Evolutionary conservation across 148 eudicot genomes (phyloP).

Genomic region (Spergularia bocconei): DNA sequence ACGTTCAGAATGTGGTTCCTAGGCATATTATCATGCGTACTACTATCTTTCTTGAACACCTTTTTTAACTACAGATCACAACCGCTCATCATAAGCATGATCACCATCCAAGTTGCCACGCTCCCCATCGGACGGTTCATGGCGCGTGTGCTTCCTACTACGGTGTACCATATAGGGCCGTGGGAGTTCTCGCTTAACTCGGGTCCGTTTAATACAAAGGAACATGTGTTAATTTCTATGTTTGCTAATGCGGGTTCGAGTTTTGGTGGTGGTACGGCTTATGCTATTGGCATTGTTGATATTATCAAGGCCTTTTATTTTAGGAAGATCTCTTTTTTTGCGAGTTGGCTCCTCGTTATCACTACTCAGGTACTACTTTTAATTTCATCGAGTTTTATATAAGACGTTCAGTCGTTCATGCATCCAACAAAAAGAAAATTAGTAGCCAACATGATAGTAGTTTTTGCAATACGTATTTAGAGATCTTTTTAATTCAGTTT

Average conservation of each 20-base stretch:
- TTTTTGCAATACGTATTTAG: no score
- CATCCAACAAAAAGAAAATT: no score
- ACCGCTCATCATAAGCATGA: constrained; percentile 72
- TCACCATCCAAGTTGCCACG: constrained; percentile 65
- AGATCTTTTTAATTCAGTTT: no score
- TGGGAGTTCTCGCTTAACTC: constrained; percentile 61
- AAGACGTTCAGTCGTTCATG: no score
- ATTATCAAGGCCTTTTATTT: constrained; percentile 72
- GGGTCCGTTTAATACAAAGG: constrained; percentile 90
- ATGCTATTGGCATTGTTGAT: constrained; percentile 68
- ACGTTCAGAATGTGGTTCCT: constrained; percentile 92
- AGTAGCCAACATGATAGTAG: no score
- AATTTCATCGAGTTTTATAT: no score
- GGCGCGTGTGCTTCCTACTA: constrained; percentile 46
- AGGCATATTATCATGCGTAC: constrained; percentile 57
- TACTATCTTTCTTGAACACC: constrained; percentile 74
- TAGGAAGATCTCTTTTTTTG: constrained; percentile 66
- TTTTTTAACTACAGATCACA: constrained; percentile 74
- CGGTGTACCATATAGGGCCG: constrained; percentile 46
- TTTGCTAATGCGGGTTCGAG: constrained; percentile 89
- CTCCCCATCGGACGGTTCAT: constrained; percentile 71
- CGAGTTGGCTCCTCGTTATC: constrained; percentile 77
- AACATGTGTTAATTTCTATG: constrained; percentile 72
- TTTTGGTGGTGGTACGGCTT: constrained; percentile 70
- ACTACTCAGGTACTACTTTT: constrained; percentile 67